Percentiles rank a stretch among this genome's conserved stretches.
Evolutionary conservation across 140 eudicot genomes (phyloP).

Genomic region (Senecio squalidus): DNA sequence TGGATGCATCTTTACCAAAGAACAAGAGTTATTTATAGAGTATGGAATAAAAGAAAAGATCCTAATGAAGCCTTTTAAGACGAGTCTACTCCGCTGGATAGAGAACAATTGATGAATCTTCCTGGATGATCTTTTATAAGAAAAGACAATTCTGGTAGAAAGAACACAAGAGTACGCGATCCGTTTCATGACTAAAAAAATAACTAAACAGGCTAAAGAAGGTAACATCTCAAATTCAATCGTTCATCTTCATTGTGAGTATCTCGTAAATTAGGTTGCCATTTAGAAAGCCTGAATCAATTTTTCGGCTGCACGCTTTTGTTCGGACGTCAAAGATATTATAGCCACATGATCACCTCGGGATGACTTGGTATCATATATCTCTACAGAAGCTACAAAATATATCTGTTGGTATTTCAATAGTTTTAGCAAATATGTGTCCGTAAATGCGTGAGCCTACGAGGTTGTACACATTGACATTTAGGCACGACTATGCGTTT

Average conservation of each 20-base stretch:
- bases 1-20: too few species aligned
- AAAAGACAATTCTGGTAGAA: constrained; percentile 22
- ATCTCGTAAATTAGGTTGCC: too few species aligned
- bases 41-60: too few species aligned
- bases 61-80: too few species aligned
- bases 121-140: constrained; percentile 26
- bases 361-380: constrained; percentile 70
- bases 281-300: constrained; percentile 92
- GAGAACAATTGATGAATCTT: constrained; percentile 26
- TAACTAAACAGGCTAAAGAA: constrained; percentile 29
- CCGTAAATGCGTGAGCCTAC: too few species aligned
- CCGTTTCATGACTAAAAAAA: constrained; percentile 25
- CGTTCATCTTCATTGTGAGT: constrained; percentile 46
- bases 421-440: too few species aligned
- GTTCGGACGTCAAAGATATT: constrained; percentile 85
- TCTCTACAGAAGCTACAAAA: constrained; percentile 85
- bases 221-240: constrained; percentile 19
- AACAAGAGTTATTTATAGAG: too few species aligned
- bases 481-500: too few species aligned
- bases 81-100: constrained; percentile 35
- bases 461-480: too few species aligned
- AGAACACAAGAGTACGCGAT: constrained; percentile 28
- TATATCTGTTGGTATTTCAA: too few species aligned
- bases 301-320: constrained; percentile 94
- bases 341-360: constrained; percentile 93